Evolutionary conservation across 768 basidiomycete genomes (phyloP).

Genomic region (Dentipellis sp.): DNA sequence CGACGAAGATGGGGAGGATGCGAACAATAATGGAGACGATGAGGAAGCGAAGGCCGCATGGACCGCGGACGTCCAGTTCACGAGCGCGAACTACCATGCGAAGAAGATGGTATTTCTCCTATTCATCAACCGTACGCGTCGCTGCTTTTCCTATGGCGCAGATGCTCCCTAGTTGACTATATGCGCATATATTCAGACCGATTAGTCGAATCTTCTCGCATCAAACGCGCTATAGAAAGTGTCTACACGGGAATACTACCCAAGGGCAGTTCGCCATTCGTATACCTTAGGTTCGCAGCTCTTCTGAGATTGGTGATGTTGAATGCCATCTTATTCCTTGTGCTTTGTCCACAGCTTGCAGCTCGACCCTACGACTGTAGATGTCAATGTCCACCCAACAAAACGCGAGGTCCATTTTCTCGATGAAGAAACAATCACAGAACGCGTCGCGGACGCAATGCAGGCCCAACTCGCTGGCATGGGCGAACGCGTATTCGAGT

Average conservation of each 20-base stretch:
- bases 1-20: constrained; percentile 21
- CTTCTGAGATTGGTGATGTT: background rate
- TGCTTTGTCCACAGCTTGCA: constrained; percentile 42
- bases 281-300: constrained; percentile 78
- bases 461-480: constrained; percentile 48
- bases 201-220: constrained; percentile 78
- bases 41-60: constrained; percentile 38
- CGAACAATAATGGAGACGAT: constrained; percentile 22
- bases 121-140: constrained; percentile 85
- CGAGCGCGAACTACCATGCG: constrained; percentile 81
- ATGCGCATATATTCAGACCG: constrained; percentile 48
- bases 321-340: background rate
- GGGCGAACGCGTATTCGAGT: constrained; percentile 46
- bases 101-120: constrained; percentile 81
- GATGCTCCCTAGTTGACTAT: background rate
- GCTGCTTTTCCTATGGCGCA: background rate
- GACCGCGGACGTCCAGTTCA: constrained; percentile 68
- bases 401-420: constrained; percentile 95
- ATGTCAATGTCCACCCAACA: constrained; percentile 97
- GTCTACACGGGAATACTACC: constrained; percentile 81
- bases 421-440: constrained; percentile 80
- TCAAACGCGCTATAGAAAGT: constrained; percentile 81
- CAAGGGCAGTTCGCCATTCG: constrained; percentile 83
- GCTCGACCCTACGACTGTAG: constrained; percentile 81
- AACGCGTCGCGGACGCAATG: constrained; percentile 64